Evolutionary conservation across 192 early-diverging fungal genomes (phyloP).

Genomic region (Linnemannia exigua): DNA sequence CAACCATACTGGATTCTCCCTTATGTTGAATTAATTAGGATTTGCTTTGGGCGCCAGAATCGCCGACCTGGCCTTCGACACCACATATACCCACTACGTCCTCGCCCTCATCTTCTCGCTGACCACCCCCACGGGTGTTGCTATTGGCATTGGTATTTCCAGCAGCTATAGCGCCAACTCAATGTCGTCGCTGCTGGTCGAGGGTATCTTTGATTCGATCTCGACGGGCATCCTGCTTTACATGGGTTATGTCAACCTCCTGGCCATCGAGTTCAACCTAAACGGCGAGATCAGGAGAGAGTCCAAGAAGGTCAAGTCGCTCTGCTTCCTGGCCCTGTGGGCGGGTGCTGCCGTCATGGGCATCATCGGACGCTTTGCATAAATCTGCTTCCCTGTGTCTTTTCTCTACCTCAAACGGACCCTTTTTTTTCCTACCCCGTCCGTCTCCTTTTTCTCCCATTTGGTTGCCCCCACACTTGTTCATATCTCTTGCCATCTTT

Average conservation of each 20-base stretch:
- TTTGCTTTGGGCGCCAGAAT: conserved; percentile 78
- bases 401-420: neutral
- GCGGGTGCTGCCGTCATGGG: conserved; percentile 78
- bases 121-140: conserved; percentile 83
- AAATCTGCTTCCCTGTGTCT: neutral
- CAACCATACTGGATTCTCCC: conserved; percentile 14
- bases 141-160: conserved; percentile 78
- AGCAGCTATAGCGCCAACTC: conserved; percentile 69
- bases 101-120: conserved; percentile 70
- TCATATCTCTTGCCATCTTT: neutral
- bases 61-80: conserved; percentile 58
- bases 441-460: neutral
- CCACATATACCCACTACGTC: conserved; percentile 60
- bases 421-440: neutral
- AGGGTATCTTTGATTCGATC: conserved; percentile 81
- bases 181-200: conserved; percentile 63
- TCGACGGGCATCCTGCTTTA: conserved; percentile 88
- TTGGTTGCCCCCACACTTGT: neutral
- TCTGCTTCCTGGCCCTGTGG: conserved; percentile 74
- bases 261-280: conserved; percentile 76
- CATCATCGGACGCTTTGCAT: conserved; percentile 68
- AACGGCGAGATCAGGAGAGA: conserved; percentile 51
- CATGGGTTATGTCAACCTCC: conserved; percentile 76
- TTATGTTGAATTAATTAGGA: conserved; percentile 66
- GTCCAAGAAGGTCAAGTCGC: conserved; percentile 47